Base-by-base conservation (phyloP, 345 rosid species). In the Schrenkiella parvula region DNA sequence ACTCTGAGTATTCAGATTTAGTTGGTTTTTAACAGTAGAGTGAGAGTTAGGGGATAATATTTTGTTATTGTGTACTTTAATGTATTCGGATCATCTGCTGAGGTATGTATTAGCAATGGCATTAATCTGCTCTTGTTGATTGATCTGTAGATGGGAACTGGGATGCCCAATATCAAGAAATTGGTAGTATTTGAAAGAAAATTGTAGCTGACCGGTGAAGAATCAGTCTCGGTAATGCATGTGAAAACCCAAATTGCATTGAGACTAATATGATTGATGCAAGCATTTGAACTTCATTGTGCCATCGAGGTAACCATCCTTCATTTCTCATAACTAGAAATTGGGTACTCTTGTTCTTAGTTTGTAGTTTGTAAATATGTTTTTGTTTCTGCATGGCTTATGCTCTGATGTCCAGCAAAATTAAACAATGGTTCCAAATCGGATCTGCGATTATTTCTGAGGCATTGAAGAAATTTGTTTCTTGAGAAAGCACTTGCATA, bases 231-330 rank as follows among this genome's bases (percentile, higher is more conserved):
- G 73, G 80, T 51, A 85, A 84, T 68, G 89, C 90, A 14, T 89
- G 95, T 62, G 99, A 89, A 78, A 95, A 84, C 32, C 97, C 93
- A 5, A 95, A 85, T 34, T 89, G 87, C 71, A 44, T 67, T 25
- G 96, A 89, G 88, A 95, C 86, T 52, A 87, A 80, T 42, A 42
- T 43, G 96, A 91, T 71, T 91, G 96, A 72, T 95, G 97, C 84
- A 69, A 60, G 75, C 81, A 84, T 72, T 83, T 83, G 63, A 88
- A 75, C 79, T 95, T 68, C 86, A 84, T 0, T 81, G 32, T 58
- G 90, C 90, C 6, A 80, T 86, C 48, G 32, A 25, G 26, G 26
- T 25, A 25, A 25, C 26, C 26, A 25, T 25, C 26, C 26, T 25
- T 25, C 26, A 25, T 25, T 25, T 25, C 26, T 25, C 3, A 25